Evolutionary conservation across 2,329 filamentous ascomycete species (phyloP).

Genomic region (Fonsecaea erecta): DNA sequence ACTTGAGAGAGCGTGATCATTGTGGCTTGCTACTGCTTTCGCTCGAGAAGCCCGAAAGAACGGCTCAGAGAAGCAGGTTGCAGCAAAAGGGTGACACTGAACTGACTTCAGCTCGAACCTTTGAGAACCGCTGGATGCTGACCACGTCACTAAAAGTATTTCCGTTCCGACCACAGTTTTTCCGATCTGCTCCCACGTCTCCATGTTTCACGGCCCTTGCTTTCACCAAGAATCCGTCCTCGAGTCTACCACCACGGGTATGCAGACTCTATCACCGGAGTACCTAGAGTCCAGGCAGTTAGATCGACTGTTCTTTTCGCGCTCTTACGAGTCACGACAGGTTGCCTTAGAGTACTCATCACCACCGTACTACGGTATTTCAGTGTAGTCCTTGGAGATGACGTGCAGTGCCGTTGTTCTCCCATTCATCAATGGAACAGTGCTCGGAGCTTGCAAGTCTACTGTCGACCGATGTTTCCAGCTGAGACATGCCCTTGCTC

Average conservation of each 20-base stretch:
- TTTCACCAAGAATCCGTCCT: too few relatives aligned
- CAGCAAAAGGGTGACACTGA: background rate
- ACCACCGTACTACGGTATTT: too few relatives aligned
- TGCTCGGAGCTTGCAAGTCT: slow-evolving; percentile 3
- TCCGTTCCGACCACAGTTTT: background rate
- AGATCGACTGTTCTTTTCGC: too few relatives aligned
- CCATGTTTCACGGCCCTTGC: too few relatives aligned
- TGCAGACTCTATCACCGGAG: too few relatives aligned
- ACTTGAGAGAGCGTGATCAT: slow-evolving; percentile 2
- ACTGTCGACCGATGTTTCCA: background rate
- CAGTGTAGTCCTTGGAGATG: too few relatives aligned
- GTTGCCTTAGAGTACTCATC: too few relatives aligned
- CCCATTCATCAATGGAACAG: background rate
- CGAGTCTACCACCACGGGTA: too few relatives aligned
- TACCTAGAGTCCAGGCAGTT: too few relatives aligned
- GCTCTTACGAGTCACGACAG: too few relatives aligned
- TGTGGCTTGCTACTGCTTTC: background rate
- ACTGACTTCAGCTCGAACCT: background rate
- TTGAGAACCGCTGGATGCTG: background rate
- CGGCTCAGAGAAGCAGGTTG: background rate
- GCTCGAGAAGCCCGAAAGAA: background rate
- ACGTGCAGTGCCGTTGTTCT: slow-evolving; percentile 13
- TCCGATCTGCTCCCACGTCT: background rate
- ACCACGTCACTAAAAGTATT: background rate
- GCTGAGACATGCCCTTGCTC: slow-evolving; percentile 21